These are phyloP conservation scores for Lipomyces mesembrius DNA, from an alignment of 805 yeast species.

Conservation along the genomic window DNA sequence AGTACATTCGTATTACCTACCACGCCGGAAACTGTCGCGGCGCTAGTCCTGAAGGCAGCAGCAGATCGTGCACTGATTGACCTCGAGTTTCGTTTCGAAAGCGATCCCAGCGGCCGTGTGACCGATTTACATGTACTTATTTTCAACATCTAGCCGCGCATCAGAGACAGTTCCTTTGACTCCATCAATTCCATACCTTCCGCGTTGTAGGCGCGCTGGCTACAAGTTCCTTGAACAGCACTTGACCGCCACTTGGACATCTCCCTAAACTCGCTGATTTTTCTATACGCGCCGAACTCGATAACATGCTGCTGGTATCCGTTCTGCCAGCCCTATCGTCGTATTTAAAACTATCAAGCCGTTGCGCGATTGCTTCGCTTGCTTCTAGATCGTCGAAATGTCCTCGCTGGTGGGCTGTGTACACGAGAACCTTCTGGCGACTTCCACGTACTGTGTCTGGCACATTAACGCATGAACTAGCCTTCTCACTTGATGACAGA, in stretches of 20 bases:
- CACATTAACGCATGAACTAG: not conserved
- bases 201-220: constrained; percentile 11
- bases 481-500: not conserved
- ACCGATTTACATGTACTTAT: not conserved
- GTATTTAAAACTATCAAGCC: constrained; percentile 14
- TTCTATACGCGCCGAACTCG: not conserved
- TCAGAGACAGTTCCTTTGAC: not conserved
- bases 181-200: constrained; percentile 3
- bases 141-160: not conserved
- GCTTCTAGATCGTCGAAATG: constrained; percentile 27
- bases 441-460: not conserved
- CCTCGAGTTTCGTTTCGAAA: constrained; percentile 9
- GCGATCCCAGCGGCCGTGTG: not conserved
- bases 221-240: not conserved
- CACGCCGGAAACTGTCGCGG: not conserved
- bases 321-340: constrained; percentile 1
- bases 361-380: constrained; percentile 7
- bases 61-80: constrained; percentile 15
- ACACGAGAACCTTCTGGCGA: constrained; percentile 1
- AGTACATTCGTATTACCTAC: not conserved
- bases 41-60: constrained; percentile 7
- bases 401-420: constrained; percentile 25
- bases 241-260: not conserved
- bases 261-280: not conserved
- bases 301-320: not conserved